phyloP scores from a whole-genome alignment of 2,329 filamentous ascomycete genomes.

The Exophiala sp. region DNA sequence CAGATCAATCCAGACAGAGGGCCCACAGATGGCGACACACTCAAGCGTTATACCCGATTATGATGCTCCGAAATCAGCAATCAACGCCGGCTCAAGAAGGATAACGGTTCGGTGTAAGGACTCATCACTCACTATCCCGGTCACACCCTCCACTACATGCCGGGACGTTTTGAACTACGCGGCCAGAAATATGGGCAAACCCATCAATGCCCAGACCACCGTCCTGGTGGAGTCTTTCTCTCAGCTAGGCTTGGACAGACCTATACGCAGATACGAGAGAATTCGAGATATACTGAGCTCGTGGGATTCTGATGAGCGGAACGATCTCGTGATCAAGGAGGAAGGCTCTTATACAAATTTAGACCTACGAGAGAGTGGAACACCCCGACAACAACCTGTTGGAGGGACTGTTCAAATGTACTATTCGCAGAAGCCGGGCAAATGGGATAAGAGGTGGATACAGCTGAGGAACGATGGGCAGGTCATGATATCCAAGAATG shows the following conservation, averaged over 20 bases:
- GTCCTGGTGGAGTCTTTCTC: conserved; percentile 76
- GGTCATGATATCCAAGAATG: conserved; percentile 65
- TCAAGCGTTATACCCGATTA: conserved; percentile 32
- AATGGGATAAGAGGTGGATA: conserved; percentile 84
- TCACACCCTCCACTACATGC: conserved; percentile 71
- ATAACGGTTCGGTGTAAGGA: conserved; percentile 72
- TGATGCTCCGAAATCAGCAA: conserved; percentile 76
- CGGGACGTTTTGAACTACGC: conserved; percentile 69
- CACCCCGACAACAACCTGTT: conserved; percentile 60
- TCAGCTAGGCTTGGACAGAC: conserved; percentile 73
- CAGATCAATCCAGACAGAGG: conserved; percentile 6
- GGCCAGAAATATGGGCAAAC: conserved; percentile 59
- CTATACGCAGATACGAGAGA: conserved; percentile 78
- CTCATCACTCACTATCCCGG: conserved; percentile 65
- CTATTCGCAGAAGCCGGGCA: conserved; percentile 75
- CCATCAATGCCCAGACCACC: conserved; percentile 62
- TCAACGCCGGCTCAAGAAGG: conserved; percentile 72
- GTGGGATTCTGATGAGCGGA: conserved; percentile 80
- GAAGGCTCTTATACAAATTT: conserved; percentile 38
- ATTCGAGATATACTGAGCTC: conserved; percentile 87
- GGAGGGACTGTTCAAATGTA: conserved; percentile 70
- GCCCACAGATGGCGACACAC: conserved; percentile 2
- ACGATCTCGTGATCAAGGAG: conserved; percentile 66
- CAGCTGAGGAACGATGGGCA: conserved; percentile 73
- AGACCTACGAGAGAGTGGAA: conserved; percentile 60